Conservation (phyloP, 192 early-diverging fungal species). For the Mortierella claussenii region DNA sequence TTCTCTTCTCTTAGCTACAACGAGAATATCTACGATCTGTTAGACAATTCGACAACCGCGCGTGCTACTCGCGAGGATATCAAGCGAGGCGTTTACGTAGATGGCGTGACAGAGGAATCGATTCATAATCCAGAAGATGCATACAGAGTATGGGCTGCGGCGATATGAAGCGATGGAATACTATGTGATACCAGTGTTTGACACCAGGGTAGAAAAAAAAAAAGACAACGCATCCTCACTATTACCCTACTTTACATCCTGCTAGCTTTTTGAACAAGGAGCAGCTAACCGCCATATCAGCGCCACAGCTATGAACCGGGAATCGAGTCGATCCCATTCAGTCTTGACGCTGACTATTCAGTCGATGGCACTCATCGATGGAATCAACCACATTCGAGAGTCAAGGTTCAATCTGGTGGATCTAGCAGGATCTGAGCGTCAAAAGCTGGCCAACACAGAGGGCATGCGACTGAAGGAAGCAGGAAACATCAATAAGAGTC, state of each 20-base stretch:
- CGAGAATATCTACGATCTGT: slow-evolving; percentile 88
- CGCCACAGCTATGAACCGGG: slow-evolving; percentile 85
- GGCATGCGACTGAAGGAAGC: slow-evolving; percentile 80
- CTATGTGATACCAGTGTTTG: too few species aligned
- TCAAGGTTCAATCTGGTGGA: slow-evolving; percentile 82
- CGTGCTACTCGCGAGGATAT: slow-evolving; percentile 73
- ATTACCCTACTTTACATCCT: background rate
- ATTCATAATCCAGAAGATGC: slow-evolving; percentile 70
- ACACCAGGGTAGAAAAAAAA: too few species aligned
- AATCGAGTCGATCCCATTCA: slow-evolving; percentile 83
- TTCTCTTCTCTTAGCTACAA: slow-evolving; percentile 70
- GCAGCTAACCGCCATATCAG: slow-evolving; percentile 76
- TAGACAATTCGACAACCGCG: slow-evolving; percentile 70
- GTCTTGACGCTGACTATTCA: slow-evolving; percentile 83
- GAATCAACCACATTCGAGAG: slow-evolving; percentile 68
- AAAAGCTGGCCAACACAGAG: slow-evolving; percentile 70
- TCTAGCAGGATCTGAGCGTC: slow-evolving; percentile 80
- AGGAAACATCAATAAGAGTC: slow-evolving; percentile 84
- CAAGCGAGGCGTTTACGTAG: slow-evolving; percentile 73
- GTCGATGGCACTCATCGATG: slow-evolving; percentile 62
- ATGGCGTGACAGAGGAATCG: slow-evolving; percentile 72
- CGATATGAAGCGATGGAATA: too few species aligned
- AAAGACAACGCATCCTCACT: too few species aligned
- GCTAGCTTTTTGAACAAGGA: slow-evolving; percentile 67
- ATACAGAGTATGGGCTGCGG: slow-evolving; percentile 58